Evolutionary conservation across 2,329 filamentous ascomycete species (phyloP), one percentile per base, ranked within the genome.

Genomic region (Colletotrichum sp.): DNA sequence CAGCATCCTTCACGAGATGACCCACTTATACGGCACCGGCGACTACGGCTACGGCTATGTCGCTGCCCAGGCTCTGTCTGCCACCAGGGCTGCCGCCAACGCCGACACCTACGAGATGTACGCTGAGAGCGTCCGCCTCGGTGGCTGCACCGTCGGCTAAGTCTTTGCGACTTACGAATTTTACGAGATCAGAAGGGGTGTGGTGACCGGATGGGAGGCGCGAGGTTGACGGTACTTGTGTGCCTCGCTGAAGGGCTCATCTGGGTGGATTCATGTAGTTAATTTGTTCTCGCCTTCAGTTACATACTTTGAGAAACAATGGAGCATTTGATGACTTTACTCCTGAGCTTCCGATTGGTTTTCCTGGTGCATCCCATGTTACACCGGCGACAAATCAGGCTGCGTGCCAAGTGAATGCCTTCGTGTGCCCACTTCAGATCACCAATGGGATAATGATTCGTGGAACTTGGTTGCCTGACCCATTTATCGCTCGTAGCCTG

Each of bases 61-160:
- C 13, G 70, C 70, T 26, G 74, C 71, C 16, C 24, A 76, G 74
- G 74, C 74, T 1, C 48, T 76, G 43, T 76, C 74, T 15, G 74
- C 74, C 4, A 65, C 70, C 5, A 65, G 59, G 34, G 74, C 74
- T 18, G 74, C 74, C 9, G 70, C 70, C 28, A 76, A 76, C 21
- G 74, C 74, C 6, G 74, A 76, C 48, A 76, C 74, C 12, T 76
- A 76, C n/a, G 74, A 76, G 74, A 76, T 76, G 70, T 76, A 76
- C 43, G 74, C 70, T 3, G 74, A 66, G 71, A 76, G 74, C 48
- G 74, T 76, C 6, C 74, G 74, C 21, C 74, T 76, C 15, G 74
- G 74, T 12, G 74, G 74, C 64, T 76, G 74, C 70, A 74, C 70
- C 18, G 73, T 71, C 13, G 74, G 74, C 12, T 76, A 67, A 61